Base-by-base conservation (phyloP, 2,329 filamentous ascomycete species). In the Mollisiaceae sp. region DNA sequence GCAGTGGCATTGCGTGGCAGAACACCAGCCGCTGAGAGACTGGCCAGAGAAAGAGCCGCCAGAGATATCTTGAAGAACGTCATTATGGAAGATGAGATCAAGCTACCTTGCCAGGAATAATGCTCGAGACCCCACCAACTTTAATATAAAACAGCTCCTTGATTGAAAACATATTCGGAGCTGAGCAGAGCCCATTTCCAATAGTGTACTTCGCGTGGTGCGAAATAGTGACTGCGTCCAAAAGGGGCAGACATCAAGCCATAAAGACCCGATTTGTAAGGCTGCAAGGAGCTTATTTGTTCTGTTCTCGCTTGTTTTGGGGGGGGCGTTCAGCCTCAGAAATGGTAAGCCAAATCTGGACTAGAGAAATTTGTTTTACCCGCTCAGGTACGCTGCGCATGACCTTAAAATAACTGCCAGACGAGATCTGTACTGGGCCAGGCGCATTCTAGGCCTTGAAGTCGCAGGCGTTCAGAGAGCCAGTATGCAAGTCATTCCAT, bases 271-370 rank as follows among this genome's bases (percentile, higher is more conserved):
- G 11, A 22, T 50, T 50, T 50, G 45, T 50, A n/a, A 54, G 24
- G 50, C 50, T 54, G 50, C 27, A n/a, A 32, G 2, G 22, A 15
- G 24, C 12, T 27, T 4, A 54, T 54, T 54, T 24, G 24, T 8
- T 32, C 6, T 54, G 50, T 3, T 35, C 24, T 54, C 50, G 50
- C 50, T 54, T 54, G 14, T 54, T 18, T 41, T 1, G n/a, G 22
- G 32, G 15, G 50, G 32, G 50, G 50, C 50, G 50, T 54, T 54
- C 50, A 54, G 50, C 50, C 50, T 54, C 50, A 54, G 50, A 12
- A 18, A 24, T 32, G 14, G 24, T 32, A 24, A 35, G 22, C 50
- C 50, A 27, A 32, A 54, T 54, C 4, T 5, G 50, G 50, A 54
- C 14, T 11, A 35, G 50, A 8, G 8, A 32, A 12, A 35, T 35